A percentile compares a stretch with the other conserved stretches of the same genome.
These are phyloP conservation scores for Entomortierella lignicola DNA, from an alignment of 192 early-diverging fungal genomes.

Conservation along the genomic window DNA sequence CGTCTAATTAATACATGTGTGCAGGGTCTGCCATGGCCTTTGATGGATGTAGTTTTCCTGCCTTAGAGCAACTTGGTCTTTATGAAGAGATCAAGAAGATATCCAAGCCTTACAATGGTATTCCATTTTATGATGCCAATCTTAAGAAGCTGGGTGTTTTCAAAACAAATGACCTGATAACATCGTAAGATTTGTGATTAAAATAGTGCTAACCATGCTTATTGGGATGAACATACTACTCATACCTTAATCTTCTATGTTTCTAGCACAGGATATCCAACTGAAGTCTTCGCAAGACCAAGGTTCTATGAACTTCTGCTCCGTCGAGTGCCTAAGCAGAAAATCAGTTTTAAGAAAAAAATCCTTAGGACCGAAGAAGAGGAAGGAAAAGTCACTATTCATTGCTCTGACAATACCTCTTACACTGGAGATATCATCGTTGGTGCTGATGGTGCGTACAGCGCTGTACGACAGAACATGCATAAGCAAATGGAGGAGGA, in stretches of 20 bases:
- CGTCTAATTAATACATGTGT: neutral
- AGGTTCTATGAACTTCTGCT: neutral
- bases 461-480: neutral
- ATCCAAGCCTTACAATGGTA: neutral
- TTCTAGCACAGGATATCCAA: neutral
- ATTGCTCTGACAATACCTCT: constrained; percentile 4
- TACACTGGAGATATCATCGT: constrained; percentile 1
- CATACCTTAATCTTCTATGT: neutral
- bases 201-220: no score
- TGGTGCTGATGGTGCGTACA: neutral
- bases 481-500: neutral
- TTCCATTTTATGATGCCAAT: no score
- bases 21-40: neutral
- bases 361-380: neutral
- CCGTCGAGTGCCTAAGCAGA: neutral
- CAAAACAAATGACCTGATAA: no score
- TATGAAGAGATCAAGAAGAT: neutral
- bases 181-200: no score
- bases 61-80: neutral
- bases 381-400: neutral
- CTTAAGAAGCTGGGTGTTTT: no score
- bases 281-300: neutral
- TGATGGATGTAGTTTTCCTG: neutral
- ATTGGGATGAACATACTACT: no score
- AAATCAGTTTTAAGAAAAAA: constrained; percentile 3